Evolutionary conservation across 371 early-diverging fungal genomes (phyloP), one percentile per base, ranked within the genome.

Genomic region (Cokeromyces recurvatus): DNA sequence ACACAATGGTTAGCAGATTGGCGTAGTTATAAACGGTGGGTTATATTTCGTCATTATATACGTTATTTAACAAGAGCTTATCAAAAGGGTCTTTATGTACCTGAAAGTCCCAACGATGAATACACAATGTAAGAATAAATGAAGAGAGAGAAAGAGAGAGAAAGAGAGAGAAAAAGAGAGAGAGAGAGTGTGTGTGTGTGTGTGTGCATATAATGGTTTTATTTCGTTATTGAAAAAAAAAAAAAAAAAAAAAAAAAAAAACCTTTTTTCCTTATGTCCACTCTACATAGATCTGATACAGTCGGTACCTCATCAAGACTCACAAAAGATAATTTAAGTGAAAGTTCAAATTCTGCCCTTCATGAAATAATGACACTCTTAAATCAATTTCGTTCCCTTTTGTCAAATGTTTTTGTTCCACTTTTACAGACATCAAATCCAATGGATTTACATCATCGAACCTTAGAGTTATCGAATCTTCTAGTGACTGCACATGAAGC

Each of bases 31-130:
- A 71, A 77, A 42, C 70, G 76, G 14, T 71, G 71, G 44, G 53
- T 73, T 0, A 51, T 79, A 8, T 77, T 72, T 39, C 60, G 65
- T 14, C 51, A 66, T 24, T 77, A 68, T 43, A 70, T 75, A 32
- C 58, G 53, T 16, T 59, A 64, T 31, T 27, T 71, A 32, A 55
- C 59, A 20, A 38, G 64, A 29, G 39, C 57, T 2, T 66, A 56
- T 43, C 52, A 57, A 32, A 51, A 62, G 16, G 66, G 60, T 6
- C 45, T 60, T 2, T 71, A 75, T 46, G 46, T 57, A 5, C 59
- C 68, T 36, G 27, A 35, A 16, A 29, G 57, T 8, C 35, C 44
- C 27, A 39, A 56, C 16, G 53, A 57, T 24, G 50, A 50, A 9
- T 42, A 41, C 11, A 24, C 32, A 20, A 54, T 10, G 43, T 47